Conservation (phyloP, 2,329 filamentous ascomycete species). For the Calonectria multiphialidica region DNA sequence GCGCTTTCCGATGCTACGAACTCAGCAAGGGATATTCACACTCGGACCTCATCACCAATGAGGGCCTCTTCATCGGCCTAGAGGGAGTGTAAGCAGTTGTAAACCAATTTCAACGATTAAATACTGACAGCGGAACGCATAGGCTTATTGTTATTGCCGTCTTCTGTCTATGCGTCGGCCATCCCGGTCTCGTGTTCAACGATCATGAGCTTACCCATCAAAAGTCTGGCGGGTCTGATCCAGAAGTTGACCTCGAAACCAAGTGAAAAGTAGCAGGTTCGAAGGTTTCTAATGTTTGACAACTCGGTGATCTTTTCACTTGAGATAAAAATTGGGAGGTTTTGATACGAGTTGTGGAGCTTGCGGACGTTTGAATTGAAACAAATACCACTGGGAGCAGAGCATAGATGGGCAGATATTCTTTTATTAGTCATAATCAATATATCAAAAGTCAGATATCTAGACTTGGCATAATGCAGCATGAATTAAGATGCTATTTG, state of each 20-base stretch:
- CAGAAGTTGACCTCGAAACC: background rate
- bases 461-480: background rate
- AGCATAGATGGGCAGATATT: background rate
- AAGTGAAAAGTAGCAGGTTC: background rate
- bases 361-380: background rate
- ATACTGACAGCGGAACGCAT: constrained; percentile 12
- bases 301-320: too few relatives aligned
- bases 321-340: too few relatives aligned
- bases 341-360: background rate
- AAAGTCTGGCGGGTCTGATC: constrained; percentile 13
- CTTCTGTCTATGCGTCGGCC: constrained; percentile 51
- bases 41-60: constrained; percentile 64
- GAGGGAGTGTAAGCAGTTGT: constrained; percentile 59
- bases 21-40: constrained; percentile 69
- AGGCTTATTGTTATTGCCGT: constrained; percentile 52
- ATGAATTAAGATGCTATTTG: background rate
- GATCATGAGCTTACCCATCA: background rate
- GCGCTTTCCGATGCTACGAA: constrained; percentile 74
- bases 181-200: constrained; percentile 51
- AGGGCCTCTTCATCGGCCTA: constrained; percentile 65
- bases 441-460: background rate
- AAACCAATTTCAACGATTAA: fast-evolving
- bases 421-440: background rate
- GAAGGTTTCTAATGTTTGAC: too few relatives aligned
- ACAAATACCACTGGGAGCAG: background rate